Conservation (phyloP, 495 filamentous ascomycete species). For the Aspergillus carlsbadensis region DNA sequence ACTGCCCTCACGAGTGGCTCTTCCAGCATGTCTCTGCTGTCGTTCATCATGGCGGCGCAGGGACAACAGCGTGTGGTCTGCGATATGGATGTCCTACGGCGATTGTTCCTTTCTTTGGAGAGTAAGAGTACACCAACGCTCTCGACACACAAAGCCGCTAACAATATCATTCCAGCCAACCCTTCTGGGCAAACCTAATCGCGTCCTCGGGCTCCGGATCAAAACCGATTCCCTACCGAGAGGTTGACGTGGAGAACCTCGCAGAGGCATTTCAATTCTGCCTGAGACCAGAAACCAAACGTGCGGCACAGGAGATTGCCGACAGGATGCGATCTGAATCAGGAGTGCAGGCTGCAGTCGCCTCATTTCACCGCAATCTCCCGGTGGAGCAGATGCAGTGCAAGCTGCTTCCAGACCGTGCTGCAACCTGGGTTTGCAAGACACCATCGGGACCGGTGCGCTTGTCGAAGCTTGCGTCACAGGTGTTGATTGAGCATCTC, state of each 20-base stretch:
- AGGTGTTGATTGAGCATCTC: slow-evolving; percentile 57
- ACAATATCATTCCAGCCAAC: slow-evolving; percentile 43
- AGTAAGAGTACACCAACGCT: too few relatives aligned
- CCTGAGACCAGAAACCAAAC: slow-evolving; percentile 54
- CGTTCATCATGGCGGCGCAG: slow-evolving; percentile 66
- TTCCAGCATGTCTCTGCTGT: slow-evolving; percentile 62
- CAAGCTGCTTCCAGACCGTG: slow-evolving; percentile 58
- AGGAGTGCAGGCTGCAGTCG: slow-evolving; percentile 70
- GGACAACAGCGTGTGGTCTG: slow-evolving; percentile 64
- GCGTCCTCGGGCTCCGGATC: slow-evolving; percentile 64
- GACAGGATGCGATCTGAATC: slow-evolving; percentile 63
- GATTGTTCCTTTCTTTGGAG: slow-evolving; percentile 67
- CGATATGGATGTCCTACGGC: slow-evolving; percentile 56
- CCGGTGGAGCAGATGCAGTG: slow-evolving; percentile 66
- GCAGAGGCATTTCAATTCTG: slow-evolving; percentile 69
- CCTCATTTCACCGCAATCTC: slow-evolving; percentile 66
- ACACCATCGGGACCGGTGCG: slow-evolving; percentile 22
- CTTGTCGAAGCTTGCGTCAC: slow-evolving; percentile 65
- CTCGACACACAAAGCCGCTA: too few relatives aligned
- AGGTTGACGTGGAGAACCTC: slow-evolving; percentile 59
- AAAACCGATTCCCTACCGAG: slow-evolving; percentile 70
- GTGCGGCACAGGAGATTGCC: slow-evolving; percentile 59
- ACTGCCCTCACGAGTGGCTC: slow-evolving; percentile 66
- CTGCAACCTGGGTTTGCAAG: slow-evolving; percentile 66
- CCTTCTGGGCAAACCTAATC: slow-evolving; percentile 81